Conservation (phyloP, 225 moss, liverwort and hornwort species). For the Pleurozium schreberi region DNA sequence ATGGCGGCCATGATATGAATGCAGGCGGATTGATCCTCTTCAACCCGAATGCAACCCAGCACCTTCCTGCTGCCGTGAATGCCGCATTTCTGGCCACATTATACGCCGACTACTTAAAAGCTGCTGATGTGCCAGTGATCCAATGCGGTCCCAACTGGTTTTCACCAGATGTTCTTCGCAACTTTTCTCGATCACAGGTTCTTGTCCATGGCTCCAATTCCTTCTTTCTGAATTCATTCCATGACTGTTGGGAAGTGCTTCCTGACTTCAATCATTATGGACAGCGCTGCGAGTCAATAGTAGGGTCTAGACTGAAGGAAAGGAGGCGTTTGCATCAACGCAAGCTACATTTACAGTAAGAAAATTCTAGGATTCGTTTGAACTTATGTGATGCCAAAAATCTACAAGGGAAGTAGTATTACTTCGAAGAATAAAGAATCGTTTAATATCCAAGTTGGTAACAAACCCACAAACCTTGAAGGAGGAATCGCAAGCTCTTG, state of each 20-base stretch:
- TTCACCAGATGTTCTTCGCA: conserved; percentile 19
- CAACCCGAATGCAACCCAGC: conserved; percentile 44
- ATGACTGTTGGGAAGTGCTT: not conserved
- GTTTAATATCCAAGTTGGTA: too few species aligned
- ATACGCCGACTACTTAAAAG: conserved; percentile 65
- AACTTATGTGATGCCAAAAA: not conserved
- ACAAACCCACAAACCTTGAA: too few species aligned
- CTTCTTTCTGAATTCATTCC: not conserved
- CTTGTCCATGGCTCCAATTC: not conserved
- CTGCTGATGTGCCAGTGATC: conserved; percentile 46
- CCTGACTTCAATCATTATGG: not conserved
- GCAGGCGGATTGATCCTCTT: conserved; percentile 66
- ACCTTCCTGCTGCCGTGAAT: conserved; percentile 60
- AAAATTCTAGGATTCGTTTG: not conserved
- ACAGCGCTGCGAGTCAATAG: not conserved
- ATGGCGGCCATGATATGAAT: not conserved
- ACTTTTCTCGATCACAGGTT: conserved; percentile 66
- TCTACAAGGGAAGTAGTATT: not conserved
- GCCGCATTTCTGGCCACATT: conserved; percentile 71
- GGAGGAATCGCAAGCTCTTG: not conserved
- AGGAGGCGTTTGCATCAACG: not conserved
- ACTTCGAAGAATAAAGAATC: not conserved
- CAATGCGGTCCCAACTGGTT: conserved; percentile 38
- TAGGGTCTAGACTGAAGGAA: not conserved
- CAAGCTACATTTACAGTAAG: not conserved